Conservation (phyloP, 2,329 filamentous ascomycete genomes). For the Ceratocystis ficicola region DNA sequence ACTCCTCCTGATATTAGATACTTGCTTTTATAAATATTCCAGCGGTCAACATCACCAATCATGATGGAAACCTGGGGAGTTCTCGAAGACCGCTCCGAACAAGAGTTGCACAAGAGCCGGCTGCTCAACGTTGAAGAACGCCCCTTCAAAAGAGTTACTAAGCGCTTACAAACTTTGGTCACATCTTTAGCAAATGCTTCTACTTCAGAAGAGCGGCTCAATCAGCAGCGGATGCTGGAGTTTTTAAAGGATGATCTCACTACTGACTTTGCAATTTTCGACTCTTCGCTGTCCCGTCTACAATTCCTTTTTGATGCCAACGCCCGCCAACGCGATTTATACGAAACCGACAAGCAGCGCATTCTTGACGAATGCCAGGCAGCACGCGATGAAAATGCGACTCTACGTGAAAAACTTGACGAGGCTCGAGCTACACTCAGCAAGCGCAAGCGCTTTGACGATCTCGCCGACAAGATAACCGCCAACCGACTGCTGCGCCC, state of each 20-base stretch:
- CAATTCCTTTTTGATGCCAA: constrained; percentile 81
- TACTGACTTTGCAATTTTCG: constrained; percentile 79
- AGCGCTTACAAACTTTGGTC: constrained; percentile 50
- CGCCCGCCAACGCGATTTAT: constrained; percentile 67
- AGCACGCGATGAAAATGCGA: constrained; percentile 62
- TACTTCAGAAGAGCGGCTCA: constrained; percentile 37
- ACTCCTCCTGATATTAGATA: too few species aligned
- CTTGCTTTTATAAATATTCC: neutral
- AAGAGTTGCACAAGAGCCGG: constrained; percentile 75
- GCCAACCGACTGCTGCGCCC: constrained; percentile 66
- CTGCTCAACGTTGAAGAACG: constrained; percentile 85
- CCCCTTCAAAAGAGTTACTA: constrained; percentile 78
- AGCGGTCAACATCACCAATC: neutral
- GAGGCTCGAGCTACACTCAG: constrained; percentile 62
- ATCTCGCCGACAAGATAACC: constrained; percentile 75
- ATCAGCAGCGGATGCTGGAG: constrained; percentile 39
- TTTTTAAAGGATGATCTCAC: constrained; percentile 71
- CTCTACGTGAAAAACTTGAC: constrained; percentile 62
- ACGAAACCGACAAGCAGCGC: constrained; percentile 64
- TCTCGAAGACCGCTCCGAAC: constrained; percentile 63
- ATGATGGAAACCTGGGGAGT: constrained; percentile 47
- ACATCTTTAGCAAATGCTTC: constrained; percentile 48
- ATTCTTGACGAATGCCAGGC: constrained; percentile 68
- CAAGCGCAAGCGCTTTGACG: constrained; percentile 75
- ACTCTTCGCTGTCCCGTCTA: constrained; percentile 73